A percentile compares a stretch with the other conserved stretches of the same genome.
phyloP scores from a whole-genome alignment of 2,329 filamentous ascomycete genomes.

The Helotiales sp. region DNA sequence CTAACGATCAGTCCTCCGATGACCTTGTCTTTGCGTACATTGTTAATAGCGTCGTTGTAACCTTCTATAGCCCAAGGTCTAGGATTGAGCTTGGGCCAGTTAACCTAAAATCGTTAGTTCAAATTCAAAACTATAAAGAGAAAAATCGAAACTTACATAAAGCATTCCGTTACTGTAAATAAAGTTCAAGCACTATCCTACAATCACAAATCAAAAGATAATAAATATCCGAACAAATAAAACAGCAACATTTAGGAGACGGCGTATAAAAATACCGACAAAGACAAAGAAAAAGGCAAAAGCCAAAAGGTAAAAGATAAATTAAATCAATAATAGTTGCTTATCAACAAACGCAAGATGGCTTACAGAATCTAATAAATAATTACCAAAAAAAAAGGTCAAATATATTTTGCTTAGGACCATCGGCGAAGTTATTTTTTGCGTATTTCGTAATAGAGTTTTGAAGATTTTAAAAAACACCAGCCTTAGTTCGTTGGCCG shows the following conservation, averaged over 20 bases:
- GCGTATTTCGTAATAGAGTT: slow-evolving; percentile 91
- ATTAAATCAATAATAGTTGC: slow-evolving; percentile 85
- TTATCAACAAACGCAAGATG: slow-evolving; percentile 81
- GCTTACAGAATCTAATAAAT: slow-evolving; percentile 76
- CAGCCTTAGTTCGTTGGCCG: slow-evolving; percentile 83
- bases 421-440: slow-evolving; percentile 93
- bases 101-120: slow-evolving; percentile 66
- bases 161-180: slow-evolving; percentile 86
- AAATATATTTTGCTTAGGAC: slow-evolving; percentile 91
- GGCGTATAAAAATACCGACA: slow-evolving; percentile 73
- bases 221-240: slow-evolving; percentile 84
- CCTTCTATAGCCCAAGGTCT: slow-evolving; percentile 85
- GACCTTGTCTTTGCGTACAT: slow-evolving; percentile 81
- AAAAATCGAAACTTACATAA: slow-evolving; percentile 76
- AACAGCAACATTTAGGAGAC: slow-evolving; percentile 72
- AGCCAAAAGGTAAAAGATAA: slow-evolving; percentile 82
- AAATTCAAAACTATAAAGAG: no score
- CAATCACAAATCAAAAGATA: slow-evolving; percentile 74
- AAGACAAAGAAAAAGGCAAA: slow-evolving; percentile 82
- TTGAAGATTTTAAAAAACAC: slow-evolving; percentile 83
- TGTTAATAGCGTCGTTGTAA: slow-evolving; percentile 83
- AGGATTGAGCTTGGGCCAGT: slow-evolving; percentile 97
- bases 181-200: slow-evolving; percentile 75
- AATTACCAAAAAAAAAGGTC: slow-evolving; percentile 90
- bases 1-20: slow-evolving; percentile 75